Conservation (phyloP, 192 early-diverging fungal species). For the Entomortierella parvispora region DNA sequence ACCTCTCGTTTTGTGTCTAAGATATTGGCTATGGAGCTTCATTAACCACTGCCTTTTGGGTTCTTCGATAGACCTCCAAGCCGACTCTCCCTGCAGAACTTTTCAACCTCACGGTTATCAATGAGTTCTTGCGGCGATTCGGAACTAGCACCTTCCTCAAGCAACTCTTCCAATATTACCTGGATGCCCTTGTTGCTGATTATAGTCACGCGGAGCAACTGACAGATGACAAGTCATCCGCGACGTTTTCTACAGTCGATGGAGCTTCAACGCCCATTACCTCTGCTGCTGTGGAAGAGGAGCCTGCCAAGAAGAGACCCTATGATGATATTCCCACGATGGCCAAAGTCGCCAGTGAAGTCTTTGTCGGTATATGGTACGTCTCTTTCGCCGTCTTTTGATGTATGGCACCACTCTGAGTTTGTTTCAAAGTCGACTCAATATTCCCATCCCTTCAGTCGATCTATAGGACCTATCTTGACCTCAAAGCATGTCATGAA, state of each 20-base stretch:
- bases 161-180: constrained; percentile 65
- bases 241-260: constrained; percentile 7
- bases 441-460: constrained; percentile 22
- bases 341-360: constrained; percentile 56
- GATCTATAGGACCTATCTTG: constrained; percentile 62
- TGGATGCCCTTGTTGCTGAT: constrained; percentile 61
- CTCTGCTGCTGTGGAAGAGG: constrained; percentile 4
- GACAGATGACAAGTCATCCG: constrained; percentile 27
- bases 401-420: neutral
- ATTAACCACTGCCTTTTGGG: neutral
- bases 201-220: constrained; percentile 30
- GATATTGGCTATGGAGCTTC: neutral
- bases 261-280: neutral
- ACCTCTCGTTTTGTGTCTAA: no score
- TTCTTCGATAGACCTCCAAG: constrained; percentile 57
- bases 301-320: constrained; percentile 1
- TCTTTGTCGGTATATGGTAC: constrained; percentile 63
- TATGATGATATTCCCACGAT: constrained; percentile 15
- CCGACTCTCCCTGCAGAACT: constrained; percentile 57
- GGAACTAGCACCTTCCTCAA: constrained; percentile 63
- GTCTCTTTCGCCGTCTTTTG: neutral
- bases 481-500: constrained; percentile 67
- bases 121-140: constrained; percentile 60
- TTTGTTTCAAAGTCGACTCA: neutral
- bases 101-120: constrained; percentile 48